These are phyloP conservation scores for Cladobotryum protrusum DNA, from an alignment of 2,329 filamentous ascomycete genomes.

Conservation along the genomic window DNA sequence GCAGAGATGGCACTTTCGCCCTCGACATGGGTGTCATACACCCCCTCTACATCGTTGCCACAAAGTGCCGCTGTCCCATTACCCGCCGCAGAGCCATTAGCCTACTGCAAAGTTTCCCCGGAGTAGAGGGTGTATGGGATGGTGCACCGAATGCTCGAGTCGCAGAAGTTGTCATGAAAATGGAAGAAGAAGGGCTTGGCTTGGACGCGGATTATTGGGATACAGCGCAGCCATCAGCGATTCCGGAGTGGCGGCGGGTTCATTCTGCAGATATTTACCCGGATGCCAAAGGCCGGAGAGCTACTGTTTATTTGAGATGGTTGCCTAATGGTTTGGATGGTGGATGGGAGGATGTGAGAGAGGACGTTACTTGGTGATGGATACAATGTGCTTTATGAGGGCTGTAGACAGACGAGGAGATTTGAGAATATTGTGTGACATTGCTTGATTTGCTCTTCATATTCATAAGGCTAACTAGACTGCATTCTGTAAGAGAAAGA, in stretches of 20 bases:
- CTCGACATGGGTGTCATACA: conserved; percentile 14
- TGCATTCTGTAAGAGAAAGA: no score
- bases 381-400: no score
- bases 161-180: conserved; percentile 8
- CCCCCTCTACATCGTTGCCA: conserved; percentile 13
- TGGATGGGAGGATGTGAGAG: not conserved
- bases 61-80: conserved; percentile 12
- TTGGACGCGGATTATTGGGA: conserved; percentile 2
- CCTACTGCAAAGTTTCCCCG: conserved; percentile 4
- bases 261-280: conserved; percentile 6
- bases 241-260: conserved; percentile 10
- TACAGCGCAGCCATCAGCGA: not conserved
- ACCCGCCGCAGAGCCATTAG: conserved; percentile 12
- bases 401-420: no score
- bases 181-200: conserved; percentile 11
- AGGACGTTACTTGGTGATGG: not conserved
- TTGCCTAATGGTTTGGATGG: not conserved
- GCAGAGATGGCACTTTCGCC: not conserved
- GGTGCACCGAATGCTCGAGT: conserved; percentile 7
- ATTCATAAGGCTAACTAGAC: no score
- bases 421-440: no score
- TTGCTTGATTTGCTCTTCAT: no score
- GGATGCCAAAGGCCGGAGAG: not conserved
- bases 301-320: not conserved
- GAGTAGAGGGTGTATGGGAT: conserved; percentile 12